phyloP scores from a whole-genome alignment of 257 asterid species.

The Petunia axillaris region DNA sequence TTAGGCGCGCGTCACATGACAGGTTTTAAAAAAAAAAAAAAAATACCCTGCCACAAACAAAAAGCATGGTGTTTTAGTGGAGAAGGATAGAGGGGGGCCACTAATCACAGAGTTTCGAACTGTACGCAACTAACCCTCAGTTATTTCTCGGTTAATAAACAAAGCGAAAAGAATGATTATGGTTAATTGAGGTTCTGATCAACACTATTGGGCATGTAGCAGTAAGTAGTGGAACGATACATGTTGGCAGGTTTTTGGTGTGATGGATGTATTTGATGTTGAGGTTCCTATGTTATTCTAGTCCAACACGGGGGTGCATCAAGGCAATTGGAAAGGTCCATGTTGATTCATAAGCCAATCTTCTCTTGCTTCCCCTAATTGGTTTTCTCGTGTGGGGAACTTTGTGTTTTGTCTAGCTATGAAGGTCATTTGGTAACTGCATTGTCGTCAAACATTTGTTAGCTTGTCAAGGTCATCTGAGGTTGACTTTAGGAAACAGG shows the following conservation, averaged over 20 bases:
- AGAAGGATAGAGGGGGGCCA: too few species aligned
- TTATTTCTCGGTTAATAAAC: too few species aligned
- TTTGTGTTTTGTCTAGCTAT: not conserved
- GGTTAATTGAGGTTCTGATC: slow-evolving; percentile 11
- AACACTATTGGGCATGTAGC: not conserved
- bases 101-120: too few species aligned
- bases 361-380: not conserved
- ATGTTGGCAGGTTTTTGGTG: not conserved
- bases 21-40: too few species aligned
- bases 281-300: too few species aligned
- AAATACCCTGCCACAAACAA: too few species aligned
- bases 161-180: too few species aligned
- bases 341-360: not conserved
- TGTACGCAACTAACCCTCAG: too few species aligned
- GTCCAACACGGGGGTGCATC: too few species aligned
- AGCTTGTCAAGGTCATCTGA: slow-evolving; percentile 22
- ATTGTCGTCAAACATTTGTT: not conserved
- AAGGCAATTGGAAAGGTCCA: not conserved
- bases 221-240: not conserved
- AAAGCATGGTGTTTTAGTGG: too few species aligned
- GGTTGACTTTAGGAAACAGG: slow-evolving; percentile 12
- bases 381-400: not conserved
- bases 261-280: not conserved
- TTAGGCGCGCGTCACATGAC: too few species aligned
- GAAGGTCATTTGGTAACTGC: not conserved